Base-by-base conservation (phyloP, 768 basidiomycete genomes). In the Agrocybe pediades region DNA sequence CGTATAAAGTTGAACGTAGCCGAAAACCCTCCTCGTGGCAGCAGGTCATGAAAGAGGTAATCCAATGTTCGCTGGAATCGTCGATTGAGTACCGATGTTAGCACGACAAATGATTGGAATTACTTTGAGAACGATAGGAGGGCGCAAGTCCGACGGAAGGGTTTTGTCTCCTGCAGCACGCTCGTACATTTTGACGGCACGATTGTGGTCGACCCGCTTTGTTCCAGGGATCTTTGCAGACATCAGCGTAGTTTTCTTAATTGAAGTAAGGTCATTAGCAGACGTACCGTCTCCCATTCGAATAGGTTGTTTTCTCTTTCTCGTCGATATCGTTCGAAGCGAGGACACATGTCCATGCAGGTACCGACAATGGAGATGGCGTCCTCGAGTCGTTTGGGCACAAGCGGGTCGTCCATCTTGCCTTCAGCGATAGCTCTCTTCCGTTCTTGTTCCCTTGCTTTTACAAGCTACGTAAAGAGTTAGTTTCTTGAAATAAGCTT, bases 121-220 rank as follows among this genome's bases (percentile, higher is more conserved):
- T 46, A 89, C 90, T 74, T 88, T 87, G 50, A 98, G 85, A 23
- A 97, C 82, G 17, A 70, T 71, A 0, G 95, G 94, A 7, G 95
- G 94, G 16, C 96, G 85, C 44, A 99, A 75, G 68, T 99, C 96
- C 0, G 92, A 94, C 2, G 96, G 95, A 0, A 97, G 64, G 0
- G 85, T 86, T 71, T 95, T 90, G 75, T 96, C 92, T 21, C 95
- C 95, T 13, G 93, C 91, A 3, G 93, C 94, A 17, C 96, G 89
- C 67, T 96, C 92, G 68, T 95, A 99, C 66, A 88, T 89, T 66
- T 98, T 97, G 41, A 98, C 96, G 0, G 95, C 95, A 46, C 87
- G 86, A 36, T 77, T 76, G 58, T 93, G 93, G 64, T 95, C 87
- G 8, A 98, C 87, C 40, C 88, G 79, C 65, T 87, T 91, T n/a